Evolutionary conservation across 495 filamentous ascomycete genomes (phyloP), one percentile per base, ranked within the genome.

Genomic region (Podospora fimiseda): DNA sequence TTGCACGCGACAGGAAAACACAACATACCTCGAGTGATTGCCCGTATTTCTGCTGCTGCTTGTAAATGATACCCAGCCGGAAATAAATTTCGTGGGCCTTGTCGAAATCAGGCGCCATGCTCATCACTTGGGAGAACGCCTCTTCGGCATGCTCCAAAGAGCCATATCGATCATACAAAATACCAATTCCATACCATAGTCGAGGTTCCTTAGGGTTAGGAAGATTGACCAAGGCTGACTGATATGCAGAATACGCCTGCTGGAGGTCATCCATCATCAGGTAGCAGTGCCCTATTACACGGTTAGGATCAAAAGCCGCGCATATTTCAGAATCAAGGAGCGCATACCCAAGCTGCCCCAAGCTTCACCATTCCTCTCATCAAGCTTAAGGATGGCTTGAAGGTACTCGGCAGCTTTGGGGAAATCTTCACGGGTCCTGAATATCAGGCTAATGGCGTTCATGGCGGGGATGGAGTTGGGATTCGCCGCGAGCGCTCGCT

Each of bases 61-160:
- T 99, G 76, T 97, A 97, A 43, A 99, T 97, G 73, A 99, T 99
- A 20, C 93, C 93, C 37, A 99, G 79, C 14, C 93, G 84, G 73
- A 99, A 99, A 71, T 97, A 99, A 50, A 99, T 96, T 64, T 99
- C 93, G 62, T 97, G 97, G 44, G 93, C 90, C 77, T 99, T 99
- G 65, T 99, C 93, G 55, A 97, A 99, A 61, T 92, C 85, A 2
- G 93, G 93, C 48, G 93, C 85, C 92, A 99, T 99, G 55, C 87
- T 83, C 93, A 99, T 97, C 50, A 99, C 93, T 63, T 99, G 89
- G 2, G 93, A 95, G 67, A 97, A 97, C 13, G 93, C 93, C 64
- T 97, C 94, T 65, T 99, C 93, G 56, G 93, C 93, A 72, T 97
- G 94, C 56, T 99, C 93, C 40, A 96, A 81, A 8, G 91, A 96